phyloP scores from a whole-genome alignment of 768 basidiomycete species.

The Cystoderma amianthinum region DNA sequence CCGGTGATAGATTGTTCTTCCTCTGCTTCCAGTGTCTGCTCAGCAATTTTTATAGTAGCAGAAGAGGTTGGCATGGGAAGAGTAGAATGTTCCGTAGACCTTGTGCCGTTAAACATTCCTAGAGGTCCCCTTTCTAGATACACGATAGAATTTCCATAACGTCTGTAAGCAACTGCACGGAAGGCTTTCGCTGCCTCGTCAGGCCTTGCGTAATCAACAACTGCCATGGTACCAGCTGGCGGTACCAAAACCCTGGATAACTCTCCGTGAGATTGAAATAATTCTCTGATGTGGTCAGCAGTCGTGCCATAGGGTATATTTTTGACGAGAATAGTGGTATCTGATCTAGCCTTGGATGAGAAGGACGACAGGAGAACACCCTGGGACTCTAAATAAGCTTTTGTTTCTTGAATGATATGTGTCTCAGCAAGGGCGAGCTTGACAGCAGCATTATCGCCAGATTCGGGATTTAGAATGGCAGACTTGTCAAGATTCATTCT shows the following conservation, averaged over 20 bases:
- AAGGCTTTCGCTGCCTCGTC: conserved; percentile 73
- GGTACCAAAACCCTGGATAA: conserved; percentile 74
- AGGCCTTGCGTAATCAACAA: conserved; percentile 77
- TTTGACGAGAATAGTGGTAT: conserved; percentile 86
- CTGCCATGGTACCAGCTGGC: conserved; percentile 88
- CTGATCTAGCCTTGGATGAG: conserved; percentile 48
- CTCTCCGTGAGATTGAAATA: conserved; percentile 74
- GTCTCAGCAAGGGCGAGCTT: conserved; percentile 96
- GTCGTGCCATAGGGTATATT: conserved; percentile 94
- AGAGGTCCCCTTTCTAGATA: conserved; percentile 92
- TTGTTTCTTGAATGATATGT: conserved; percentile 92
- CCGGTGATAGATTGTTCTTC: conserved; percentile 40
- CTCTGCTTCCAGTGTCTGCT: conserved; percentile 30
- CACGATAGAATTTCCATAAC: conserved; percentile 82
- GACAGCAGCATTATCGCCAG: conserved; percentile 73
- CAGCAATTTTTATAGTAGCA: conserved; percentile 31
- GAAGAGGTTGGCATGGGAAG: conserved; percentile 3
- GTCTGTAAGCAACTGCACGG: conserved; percentile 76
- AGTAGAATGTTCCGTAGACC: conserved; percentile 7
- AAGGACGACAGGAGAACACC: conserved; percentile 62
- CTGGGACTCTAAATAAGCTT: conserved; percentile 77
- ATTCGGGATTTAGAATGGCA: conserved; percentile 80
- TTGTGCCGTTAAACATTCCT: conserved; percentile 65
- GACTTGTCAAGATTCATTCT: conserved; percentile 84
- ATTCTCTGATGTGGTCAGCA: conserved; percentile 60